Evolutionary conservation across 2,329 filamentous ascomycete species (phyloP), one percentile per base, ranked within the genome.

Genomic region (Teratosphaeria viscida): DNA sequence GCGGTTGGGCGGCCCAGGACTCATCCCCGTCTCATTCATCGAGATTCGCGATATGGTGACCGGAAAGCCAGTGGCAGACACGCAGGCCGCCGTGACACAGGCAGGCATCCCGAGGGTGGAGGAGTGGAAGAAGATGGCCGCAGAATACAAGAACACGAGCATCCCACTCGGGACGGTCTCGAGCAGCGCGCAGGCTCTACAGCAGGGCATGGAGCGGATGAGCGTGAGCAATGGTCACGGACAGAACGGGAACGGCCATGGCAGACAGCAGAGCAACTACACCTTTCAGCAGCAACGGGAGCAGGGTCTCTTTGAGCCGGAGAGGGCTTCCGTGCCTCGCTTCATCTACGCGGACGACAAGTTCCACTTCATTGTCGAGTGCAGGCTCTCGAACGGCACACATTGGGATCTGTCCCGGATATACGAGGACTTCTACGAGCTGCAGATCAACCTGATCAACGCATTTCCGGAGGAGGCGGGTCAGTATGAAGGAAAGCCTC

Each of bases 101-200:
- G 94, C 94, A 1, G 92, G 92, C 23, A 92, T 99, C 7, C 94
- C 94, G 12, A 88, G 87, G 69, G 94, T 99, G 3, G 94, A 99
- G 72, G 94, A 99, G 70, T 99, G 94, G 94, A 99, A 99, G 79
- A 95, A 95, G 77, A 96, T 96, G 90, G 92, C 94, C 0, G 92
- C 92, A 59, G 92, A 96, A 64, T 99, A 99, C 77, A 99, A 99
- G 79, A 96, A 97, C 73, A 96, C 92, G 73, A 97, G 94, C 76
- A 97, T 99, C 71, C 92, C 92, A 0, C 79, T 99, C 52, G 94
- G 94, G 66, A 67, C 95, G 92, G 75, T 92, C 95, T 66, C 70
- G 35, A 69, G 64, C 57, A 66, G 65, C 52, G 68, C 69, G 72
- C 71, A 67, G 10, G 60, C 52, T 32, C 56, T 79, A 58, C 77